Base-by-base conservation (phyloP, 2,329 filamentous ascomycete species). In the Magnaporthales sp. region DNA sequence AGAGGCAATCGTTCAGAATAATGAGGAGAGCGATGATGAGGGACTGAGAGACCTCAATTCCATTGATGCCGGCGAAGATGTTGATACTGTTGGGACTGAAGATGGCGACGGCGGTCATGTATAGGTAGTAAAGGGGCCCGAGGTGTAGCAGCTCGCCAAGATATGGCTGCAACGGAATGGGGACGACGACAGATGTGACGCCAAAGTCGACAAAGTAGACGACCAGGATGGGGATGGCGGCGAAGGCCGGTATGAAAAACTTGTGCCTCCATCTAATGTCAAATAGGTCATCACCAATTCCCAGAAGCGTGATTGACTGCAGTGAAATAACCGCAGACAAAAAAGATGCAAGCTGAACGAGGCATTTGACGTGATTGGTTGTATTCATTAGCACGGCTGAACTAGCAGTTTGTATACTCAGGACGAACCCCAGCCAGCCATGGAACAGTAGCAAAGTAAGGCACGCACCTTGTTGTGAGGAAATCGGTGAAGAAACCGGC, bases 81-180 rank as follows among this genome's bases (percentile, higher is more conserved):
- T 99, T 99, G 85, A 99, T 99, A 77, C 92, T 93, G 80, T 99
- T 98, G 7, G 95, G 93, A 72, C 93, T 96, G 81, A 99, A 99
- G 77, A 99, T 99, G 75, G 94, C 91, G 71, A 99, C 86, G 67
- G 91, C 90, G 65, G 92, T 92, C 95, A 99, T 99, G 83, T 98
- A 99, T 74, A 89, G 81, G 80, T 99, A 99, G 85, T 99, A 99
- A 67, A 92, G 80, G 75, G 86, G 78, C 32, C 90, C 90, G 8
- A 98, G 86, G 76, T 98, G 89, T 75, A 98, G 84, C 63, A 97
- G 85, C 71, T 92, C 87, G 68, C 93, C 93, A 9, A 97, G 82
- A 74, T 95, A 96, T 19, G 88, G 88, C 74, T 93, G 90, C 22
- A 99, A 84, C 64, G 91, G 90, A 31, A 92, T 86, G 6, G 95